Percentiles rank a stretch among this genome's conserved stretches.
phyloP scores from a whole-genome alignment of 2,329 filamentous ascomycete genomes.

The Apiospora rasikravindrae region DNA sequence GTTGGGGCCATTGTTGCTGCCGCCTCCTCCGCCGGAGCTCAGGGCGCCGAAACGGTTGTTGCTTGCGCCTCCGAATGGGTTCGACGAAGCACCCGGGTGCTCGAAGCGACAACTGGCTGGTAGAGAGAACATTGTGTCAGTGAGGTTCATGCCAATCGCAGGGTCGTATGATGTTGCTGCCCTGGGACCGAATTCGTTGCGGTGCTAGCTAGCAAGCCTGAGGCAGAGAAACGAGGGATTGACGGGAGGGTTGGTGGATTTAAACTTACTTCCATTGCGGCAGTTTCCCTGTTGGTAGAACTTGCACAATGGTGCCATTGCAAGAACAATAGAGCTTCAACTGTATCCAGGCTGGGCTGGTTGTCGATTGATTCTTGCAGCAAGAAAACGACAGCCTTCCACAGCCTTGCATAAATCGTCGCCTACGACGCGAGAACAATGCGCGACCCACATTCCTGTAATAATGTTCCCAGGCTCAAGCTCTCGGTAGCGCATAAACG shows the following conservation, averaged over 20 bases:
- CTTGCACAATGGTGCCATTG: slow-evolving; percentile 57
- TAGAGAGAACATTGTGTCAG: slow-evolving; percentile 10
- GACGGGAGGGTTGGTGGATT: slow-evolving; percentile 23
- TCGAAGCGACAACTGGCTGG: slow-evolving; percentile 61
- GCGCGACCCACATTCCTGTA: not conserved
- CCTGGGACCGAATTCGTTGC: not conserved
- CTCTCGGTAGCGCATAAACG: not conserved
- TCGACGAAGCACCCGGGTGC: slow-evolving; percentile 50
- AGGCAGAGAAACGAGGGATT: not conserved
- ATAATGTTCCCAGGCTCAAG: not conserved
- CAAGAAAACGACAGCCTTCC: slow-evolving; percentile 8
- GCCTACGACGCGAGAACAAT: slow-evolving; percentile 10
- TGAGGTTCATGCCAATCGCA: not conserved
- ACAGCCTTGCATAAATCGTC: slow-evolving; percentile 17
- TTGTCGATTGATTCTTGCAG: slow-evolving; percentile 11
- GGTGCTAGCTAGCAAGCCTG: not conserved
- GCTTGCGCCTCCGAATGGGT: slow-evolving; percentile 36
- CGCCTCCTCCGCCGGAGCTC: slow-evolving; percentile 24
- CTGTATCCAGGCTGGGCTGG: not conserved
- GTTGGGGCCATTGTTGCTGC: slow-evolving; percentile 26
- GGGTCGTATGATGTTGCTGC: not conserved
- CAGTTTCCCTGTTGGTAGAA: slow-evolving; percentile 71
- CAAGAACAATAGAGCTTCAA: not conserved
- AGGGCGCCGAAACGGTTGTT: slow-evolving; percentile 40
- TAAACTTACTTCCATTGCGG: slow-evolving; percentile 63